Conservation (phyloP, 768 basidiomycete species). For the Tremella fuciformis region DNA sequence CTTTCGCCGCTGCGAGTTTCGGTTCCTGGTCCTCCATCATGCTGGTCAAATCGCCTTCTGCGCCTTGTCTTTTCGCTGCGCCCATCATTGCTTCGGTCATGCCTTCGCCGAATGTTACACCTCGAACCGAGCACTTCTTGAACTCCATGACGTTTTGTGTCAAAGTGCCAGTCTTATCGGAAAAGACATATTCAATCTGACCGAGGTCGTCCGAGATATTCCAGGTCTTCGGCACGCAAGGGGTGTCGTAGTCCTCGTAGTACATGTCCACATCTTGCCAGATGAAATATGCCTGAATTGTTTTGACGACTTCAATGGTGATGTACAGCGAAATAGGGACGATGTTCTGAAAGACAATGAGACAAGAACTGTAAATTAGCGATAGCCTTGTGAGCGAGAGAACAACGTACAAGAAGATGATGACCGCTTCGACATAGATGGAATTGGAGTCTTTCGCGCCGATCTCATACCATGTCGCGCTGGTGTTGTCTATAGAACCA, state of each 20-base stretch:
- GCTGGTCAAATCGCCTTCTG: conserved; percentile 53
- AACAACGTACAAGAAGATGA: conserved; percentile 87
- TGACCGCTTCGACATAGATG: conserved; percentile 67
- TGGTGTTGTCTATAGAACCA: conserved; percentile 63
- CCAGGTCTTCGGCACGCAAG: conserved; percentile 96
- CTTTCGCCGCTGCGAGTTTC: conserved; percentile 65
- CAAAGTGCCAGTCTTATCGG: conserved; percentile 93
- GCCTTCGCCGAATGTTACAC: conserved; percentile 85
- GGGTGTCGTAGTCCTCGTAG: conserved; percentile 74
- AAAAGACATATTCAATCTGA: conserved; percentile 93
- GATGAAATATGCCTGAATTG: conserved; percentile 94
- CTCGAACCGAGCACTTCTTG: conserved; percentile 86
- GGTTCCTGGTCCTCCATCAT: conserved; percentile 70
- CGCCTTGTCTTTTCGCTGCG: conserved; percentile 77
- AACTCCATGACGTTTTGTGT: conserved; percentile 99
- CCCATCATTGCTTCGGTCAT: conserved; percentile 93
- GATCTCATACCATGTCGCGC: conserved; percentile 68
- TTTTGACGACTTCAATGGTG: conserved; percentile 97
- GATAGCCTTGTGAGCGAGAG: not conserved
- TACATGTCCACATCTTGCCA: conserved; percentile 96
- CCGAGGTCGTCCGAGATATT: conserved; percentile 98
- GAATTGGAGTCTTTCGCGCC: conserved; percentile 65
- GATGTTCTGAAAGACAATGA: conserved; percentile 97
- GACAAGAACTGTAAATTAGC: conserved; percentile 64
- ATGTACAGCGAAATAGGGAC: conserved; percentile 94